These are phyloP conservation scores for Prunus yedoensis DNA, from an alignment of 331 rosid species.

Conservation along the genomic window DNA sequence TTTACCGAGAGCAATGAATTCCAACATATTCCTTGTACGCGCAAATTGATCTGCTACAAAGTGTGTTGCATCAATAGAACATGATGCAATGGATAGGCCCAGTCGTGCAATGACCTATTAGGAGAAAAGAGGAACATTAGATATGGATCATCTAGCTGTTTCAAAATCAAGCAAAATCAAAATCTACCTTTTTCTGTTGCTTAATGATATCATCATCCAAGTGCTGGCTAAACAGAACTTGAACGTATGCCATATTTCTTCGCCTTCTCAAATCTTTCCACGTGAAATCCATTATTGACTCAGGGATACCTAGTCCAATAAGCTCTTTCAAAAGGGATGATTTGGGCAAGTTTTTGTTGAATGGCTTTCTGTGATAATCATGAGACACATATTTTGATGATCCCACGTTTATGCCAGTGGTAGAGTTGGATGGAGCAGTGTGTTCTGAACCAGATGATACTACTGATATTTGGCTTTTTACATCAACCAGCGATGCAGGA, in stretches of 20 bases:
- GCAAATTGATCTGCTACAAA: constrained; percentile 71
- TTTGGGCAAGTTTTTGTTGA: constrained; percentile 43
- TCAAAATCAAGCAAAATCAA: background rate
- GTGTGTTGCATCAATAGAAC: constrained; percentile 66
- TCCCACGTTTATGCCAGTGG: constrained; percentile 25
- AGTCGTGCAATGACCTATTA: constrained; percentile 46
- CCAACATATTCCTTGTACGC: constrained; percentile 82
- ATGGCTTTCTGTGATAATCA: constrained; percentile 31
- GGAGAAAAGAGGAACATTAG: constrained; percentile 24
- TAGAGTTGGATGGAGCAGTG: constrained; percentile 20
- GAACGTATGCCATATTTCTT: constrained; percentile 50
- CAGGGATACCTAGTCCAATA: constrained; percentile 43
- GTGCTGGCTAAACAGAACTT: constrained; percentile 68
- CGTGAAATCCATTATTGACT: constrained; percentile 21
- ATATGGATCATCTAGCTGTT: background rate
- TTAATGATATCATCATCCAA: constrained; percentile 52
- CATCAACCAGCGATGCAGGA: constrained; percentile 31
- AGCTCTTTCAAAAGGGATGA: constrained; percentile 49
- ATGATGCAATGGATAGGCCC: constrained; percentile 53
- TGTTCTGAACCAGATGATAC: constrained; percentile 21
- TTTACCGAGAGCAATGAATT: constrained; percentile 75
- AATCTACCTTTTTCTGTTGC: constrained; percentile 71
- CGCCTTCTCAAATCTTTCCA: constrained; percentile 54
- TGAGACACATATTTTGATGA: constrained; percentile 20
- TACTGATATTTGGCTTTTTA: background rate